Conservation (phyloP, 768 basidiomycete genomes). For the Exsudoporus frostii region DNA sequence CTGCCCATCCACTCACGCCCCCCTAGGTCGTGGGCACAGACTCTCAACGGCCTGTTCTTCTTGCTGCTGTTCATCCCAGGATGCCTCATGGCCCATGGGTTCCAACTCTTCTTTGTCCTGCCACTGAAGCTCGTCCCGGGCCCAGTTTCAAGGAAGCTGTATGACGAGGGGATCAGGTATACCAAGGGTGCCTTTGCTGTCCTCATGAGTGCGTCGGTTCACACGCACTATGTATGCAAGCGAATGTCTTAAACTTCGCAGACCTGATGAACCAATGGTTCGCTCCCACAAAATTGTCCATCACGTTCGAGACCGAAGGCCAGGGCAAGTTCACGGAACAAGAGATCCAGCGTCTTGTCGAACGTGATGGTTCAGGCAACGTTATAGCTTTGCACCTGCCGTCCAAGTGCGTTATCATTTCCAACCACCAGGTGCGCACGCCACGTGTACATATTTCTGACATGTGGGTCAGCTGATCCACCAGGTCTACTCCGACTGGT, state of each 20-base stretch:
- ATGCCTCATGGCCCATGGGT: constrained; percentile 65
- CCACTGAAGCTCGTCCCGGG: constrained; percentile 67
- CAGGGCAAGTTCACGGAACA: constrained; percentile 58
- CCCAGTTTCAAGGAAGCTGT: constrained; percentile 49
- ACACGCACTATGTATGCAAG: background rate
- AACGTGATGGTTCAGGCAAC: constrained; percentile 54
- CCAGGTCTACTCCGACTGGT: constrained; percentile 79
- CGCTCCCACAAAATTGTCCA: constrained; percentile 65
- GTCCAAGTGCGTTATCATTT: constrained; percentile 76
- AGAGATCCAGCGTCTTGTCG: constrained; percentile 55
- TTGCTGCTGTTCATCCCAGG: constrained; percentile 57
- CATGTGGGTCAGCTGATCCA: constrained; percentile 3
- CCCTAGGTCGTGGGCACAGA: constrained; percentile 50
- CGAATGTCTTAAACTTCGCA: constrained; percentile 26
- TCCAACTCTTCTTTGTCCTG: constrained; percentile 70
- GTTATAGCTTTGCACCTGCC: constrained; percentile 67
- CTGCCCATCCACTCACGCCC: constrained; percentile 55
- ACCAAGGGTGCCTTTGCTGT: constrained; percentile 82
- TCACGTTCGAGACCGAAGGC: constrained; percentile 74
- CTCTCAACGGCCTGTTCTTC: constrained; percentile 49
- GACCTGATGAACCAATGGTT: constrained; percentile 82
- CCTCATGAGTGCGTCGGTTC: constrained; percentile 57
- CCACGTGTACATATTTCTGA: background rate
- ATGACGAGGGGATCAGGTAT: constrained; percentile 68
- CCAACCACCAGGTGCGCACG: constrained; percentile 82